These are phyloP conservation scores for Tricharina praecox DNA, from an alignment of 495 filamentous ascomycete species.

Conservation along the genomic window DNA sequence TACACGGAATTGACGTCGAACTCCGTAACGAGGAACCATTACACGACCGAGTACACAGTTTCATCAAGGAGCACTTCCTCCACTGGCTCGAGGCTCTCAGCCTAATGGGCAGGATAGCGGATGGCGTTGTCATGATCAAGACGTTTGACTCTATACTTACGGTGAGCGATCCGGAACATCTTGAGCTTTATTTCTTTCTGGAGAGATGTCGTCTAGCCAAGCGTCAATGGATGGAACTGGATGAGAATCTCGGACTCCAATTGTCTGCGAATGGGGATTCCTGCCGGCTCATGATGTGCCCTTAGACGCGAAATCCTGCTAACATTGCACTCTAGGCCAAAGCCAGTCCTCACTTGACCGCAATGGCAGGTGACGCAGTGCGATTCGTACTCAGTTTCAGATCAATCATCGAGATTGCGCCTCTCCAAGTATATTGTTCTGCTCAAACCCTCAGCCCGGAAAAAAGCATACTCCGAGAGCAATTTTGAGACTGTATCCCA, in stretches of 20 bases:
- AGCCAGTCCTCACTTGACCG: background rate
- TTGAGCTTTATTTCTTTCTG: too few relatives aligned
- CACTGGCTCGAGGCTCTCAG: constrained; percentile 21
- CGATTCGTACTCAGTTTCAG: constrained; percentile 24
- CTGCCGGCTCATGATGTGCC: too few relatives aligned
- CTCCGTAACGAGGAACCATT: background rate
- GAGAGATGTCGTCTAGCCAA: too few relatives aligned
- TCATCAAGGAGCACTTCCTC: constrained; percentile 12
- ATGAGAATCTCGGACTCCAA: too few relatives aligned
- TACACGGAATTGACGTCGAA: constrained; percentile 11
- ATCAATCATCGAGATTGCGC: background rate
- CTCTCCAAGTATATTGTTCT: constrained; percentile 18
- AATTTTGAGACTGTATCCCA: constrained; percentile 7
- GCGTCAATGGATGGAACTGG: too few relatives aligned
- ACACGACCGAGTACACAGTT: constrained; percentile 2
- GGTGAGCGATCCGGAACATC: background rate
- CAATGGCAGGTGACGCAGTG: background rate
- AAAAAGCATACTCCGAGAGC: constrained; percentile 17
- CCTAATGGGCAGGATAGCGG: constrained; percentile 12
- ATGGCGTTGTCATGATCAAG: constrained; percentile 6
- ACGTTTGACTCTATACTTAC: background rate
- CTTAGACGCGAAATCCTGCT: too few relatives aligned
- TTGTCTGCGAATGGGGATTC: too few relatives aligned
- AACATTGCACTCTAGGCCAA: too few relatives aligned
- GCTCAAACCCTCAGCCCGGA: constrained; percentile 26